Evolutionary conservation across 2,329 filamentous ascomycete genomes (phyloP).

Genomic region (Pezicula carpinea): DNA sequence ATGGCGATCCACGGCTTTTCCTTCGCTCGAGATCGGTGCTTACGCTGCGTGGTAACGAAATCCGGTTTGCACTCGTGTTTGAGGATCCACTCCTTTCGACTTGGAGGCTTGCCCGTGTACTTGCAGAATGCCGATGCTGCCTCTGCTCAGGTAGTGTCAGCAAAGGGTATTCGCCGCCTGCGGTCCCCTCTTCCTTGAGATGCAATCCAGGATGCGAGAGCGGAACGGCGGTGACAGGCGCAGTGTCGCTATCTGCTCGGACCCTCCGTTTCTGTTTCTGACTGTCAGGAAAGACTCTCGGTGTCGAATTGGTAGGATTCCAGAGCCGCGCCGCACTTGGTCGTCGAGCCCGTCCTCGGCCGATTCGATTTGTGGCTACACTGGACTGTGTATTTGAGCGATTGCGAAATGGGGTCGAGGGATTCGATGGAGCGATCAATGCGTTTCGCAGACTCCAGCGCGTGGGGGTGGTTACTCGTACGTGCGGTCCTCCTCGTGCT

Average conservation of each 20-base stretch:
- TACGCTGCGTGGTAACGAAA: conserved; percentile 27
- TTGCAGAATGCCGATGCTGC: conserved; percentile 44
- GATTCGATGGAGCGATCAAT: conserved; percentile 18
- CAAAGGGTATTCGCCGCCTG: conserved; percentile 39
- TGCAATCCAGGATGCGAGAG: conserved; percentile 26
- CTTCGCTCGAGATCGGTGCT: conserved; percentile 25
- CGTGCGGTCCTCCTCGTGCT: conserved; percentile 16
- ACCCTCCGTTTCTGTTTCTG: conserved; percentile 7
- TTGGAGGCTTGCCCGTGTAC: conserved; percentile 36
- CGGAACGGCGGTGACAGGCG: conserved; percentile 22
- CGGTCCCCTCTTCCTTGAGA: conserved; percentile 19
- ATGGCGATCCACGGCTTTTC: conserved; percentile 22
- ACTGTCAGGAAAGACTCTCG: conserved; percentile 32
- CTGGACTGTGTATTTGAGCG: conserved; percentile 10
- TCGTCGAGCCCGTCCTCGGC: conserved; percentile 19
- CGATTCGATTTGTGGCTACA: conserved; percentile 9
- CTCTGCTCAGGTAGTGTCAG: conserved; percentile 53
- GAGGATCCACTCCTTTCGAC: conserved; percentile 39
- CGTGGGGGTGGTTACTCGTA: conserved; percentile 41
- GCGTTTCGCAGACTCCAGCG: conserved; percentile 29
- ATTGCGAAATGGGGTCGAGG: conserved; percentile 20
- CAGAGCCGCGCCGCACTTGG: conserved; percentile 41
- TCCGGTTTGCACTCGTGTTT: conserved; percentile 20
- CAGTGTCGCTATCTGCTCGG: conserved; percentile 4
- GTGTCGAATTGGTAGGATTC: conserved; percentile 58